A percentile compares a stretch with the other conserved stretches of the same genome.
Evolutionary conservation across 2,329 filamentous ascomycete genomes (phyloP).

Genomic region (Penicillium sp.): DNA sequence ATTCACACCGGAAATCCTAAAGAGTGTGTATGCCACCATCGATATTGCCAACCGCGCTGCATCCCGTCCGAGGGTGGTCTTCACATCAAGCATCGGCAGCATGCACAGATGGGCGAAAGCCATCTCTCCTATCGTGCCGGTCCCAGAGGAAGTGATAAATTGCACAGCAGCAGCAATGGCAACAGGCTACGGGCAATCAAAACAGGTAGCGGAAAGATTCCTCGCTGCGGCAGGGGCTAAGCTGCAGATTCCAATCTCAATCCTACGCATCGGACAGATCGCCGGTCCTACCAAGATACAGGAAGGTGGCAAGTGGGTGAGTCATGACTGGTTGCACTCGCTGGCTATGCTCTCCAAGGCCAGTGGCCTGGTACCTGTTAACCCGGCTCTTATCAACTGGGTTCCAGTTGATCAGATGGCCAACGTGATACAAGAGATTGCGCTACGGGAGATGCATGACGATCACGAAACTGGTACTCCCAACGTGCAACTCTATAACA

Average conservation of each 20-base stretch:
- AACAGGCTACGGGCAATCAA: constrained; percentile 13
- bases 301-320: constrained; percentile 11
- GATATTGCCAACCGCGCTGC: constrained; percentile 11
- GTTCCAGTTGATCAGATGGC: constrained; percentile 12
- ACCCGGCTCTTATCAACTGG: constrained; percentile 9
- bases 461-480: constrained; percentile 2
- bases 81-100: constrained; percentile 8
- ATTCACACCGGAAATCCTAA: constrained; percentile 9
- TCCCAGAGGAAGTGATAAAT: constrained; percentile 14
- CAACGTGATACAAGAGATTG: constrained; percentile 3
- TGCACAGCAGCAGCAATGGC: constrained; percentile 1
- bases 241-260: constrained; percentile 12
- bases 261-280: constrained; percentile 9
- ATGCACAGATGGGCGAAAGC: constrained; percentile 7
- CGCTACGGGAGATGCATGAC: constrained; percentile 2
- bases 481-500: constrained; percentile 10
- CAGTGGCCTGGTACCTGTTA: constrained; percentile 5
- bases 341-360: constrained; percentile 12
- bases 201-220: constrained; percentile 11
- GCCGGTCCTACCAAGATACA: constrained; percentile 7
- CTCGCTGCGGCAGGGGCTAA: constrained; percentile 8
- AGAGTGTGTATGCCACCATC: constrained; percentile 4
- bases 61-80: constrained; percentile 12
- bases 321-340: constrained; percentile 12
- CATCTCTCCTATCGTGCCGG: constrained; percentile 6